These are phyloP conservation scores for Eutrema yunnanense DNA, from an alignment of 345 rosid species.

Conservation along the genomic window DNA sequence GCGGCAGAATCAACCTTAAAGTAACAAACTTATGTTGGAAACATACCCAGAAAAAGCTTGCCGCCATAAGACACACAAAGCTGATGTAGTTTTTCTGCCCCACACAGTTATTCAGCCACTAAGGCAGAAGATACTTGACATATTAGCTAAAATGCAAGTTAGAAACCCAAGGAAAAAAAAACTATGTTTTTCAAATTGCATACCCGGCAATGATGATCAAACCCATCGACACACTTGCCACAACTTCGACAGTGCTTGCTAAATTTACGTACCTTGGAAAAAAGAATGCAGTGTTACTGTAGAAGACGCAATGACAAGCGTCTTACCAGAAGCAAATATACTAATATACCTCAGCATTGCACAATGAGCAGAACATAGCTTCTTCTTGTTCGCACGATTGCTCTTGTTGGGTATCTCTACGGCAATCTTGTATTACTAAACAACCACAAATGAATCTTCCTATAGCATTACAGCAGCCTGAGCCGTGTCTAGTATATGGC, in stretches of 20 bases:
- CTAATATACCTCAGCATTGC: conserved; percentile 75
- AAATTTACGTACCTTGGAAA: conserved; percentile 66
- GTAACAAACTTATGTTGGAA: background rate
- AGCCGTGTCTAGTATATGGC: conserved; percentile 33
- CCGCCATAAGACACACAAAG: conserved; percentile 86
- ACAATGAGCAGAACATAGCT: conserved; percentile 78
- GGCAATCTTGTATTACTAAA: conserved; percentile 63
- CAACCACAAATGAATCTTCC: conserved; percentile 59
- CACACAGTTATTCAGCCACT: conserved; percentile 97
- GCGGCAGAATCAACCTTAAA: background rate
- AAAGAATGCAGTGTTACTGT: background rate
- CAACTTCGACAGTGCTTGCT: conserved; percentile 99
- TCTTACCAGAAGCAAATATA: background rate
- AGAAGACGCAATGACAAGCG: background rate
- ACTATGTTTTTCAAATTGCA: conserved; percentile 17
- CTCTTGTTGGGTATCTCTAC: conserved; percentile 49
- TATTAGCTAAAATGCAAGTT: background rate
- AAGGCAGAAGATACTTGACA: conserved; percentile 25
- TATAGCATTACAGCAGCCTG: conserved; percentile 43
- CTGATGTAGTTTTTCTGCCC: conserved; percentile 86
- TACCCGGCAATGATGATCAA: conserved; percentile 98
- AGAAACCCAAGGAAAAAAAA: background rate
- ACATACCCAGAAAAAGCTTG: conserved; percentile 83
- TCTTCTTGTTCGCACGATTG: conserved; percentile 54
- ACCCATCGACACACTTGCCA: conserved; percentile 91